These are phyloP conservation scores for Colletotrichum sp. DNA, from an alignment of 2,329 filamentous ascomycete species.

Conservation along the genomic window DNA sequence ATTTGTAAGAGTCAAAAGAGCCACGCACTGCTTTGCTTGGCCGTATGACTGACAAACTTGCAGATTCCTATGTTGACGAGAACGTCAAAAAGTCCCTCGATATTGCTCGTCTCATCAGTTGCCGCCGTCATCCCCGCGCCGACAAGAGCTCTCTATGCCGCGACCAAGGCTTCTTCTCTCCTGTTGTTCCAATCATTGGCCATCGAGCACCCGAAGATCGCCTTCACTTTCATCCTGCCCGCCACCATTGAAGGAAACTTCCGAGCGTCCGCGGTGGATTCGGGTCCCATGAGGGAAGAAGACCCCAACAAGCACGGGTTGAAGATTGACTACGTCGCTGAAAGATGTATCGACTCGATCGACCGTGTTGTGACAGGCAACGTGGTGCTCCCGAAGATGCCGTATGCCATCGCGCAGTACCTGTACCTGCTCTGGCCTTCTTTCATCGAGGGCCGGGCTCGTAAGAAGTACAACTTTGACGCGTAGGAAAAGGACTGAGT, in stretches of 20 bases:
- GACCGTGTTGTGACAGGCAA: neutral
- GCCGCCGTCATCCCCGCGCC: constrained; percentile 8
- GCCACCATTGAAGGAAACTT: constrained; percentile 14
- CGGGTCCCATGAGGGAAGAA: constrained; percentile 1
- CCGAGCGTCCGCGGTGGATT: constrained; percentile 7
- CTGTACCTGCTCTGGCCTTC: constrained; percentile 5
- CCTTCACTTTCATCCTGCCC: constrained; percentile 6
- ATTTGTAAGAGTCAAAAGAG: neutral
- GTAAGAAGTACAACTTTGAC: constrained; percentile 11
- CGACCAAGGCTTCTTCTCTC: constrained; percentile 7
- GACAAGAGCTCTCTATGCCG: constrained; percentile 5
- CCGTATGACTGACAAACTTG: neutral
- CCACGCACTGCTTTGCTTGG: neutral
- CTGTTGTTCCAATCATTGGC: constrained; percentile 2
- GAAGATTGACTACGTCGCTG: constrained; percentile 1
- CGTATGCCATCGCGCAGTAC: neutral
- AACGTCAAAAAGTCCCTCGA: neutral
- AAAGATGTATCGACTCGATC: neutral
- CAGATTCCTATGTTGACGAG: constrained; percentile 13
- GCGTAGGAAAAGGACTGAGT: neutral
- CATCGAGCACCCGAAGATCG: constrained; percentile 5
- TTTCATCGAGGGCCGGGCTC: constrained; percentile 3
- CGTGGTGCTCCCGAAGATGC: neutral
- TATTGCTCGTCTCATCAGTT: constrained; percentile 9
- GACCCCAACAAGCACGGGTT: constrained; percentile 9